Conservation (phyloP, 495 filamentous ascomycete species). For the Penicillium fimorum region DNA sequence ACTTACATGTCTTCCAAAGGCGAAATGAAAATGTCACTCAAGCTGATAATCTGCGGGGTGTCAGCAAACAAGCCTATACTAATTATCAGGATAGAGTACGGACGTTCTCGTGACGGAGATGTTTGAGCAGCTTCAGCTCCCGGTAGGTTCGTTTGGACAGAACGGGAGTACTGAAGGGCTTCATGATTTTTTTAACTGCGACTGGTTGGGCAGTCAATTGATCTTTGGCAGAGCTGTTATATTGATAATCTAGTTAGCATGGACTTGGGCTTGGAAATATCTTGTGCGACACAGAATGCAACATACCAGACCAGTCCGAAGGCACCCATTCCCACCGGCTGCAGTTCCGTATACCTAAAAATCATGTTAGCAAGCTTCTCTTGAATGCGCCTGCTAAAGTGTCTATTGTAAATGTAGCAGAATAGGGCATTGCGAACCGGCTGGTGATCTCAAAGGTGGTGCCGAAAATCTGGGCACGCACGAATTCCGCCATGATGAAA, state of each 20-base stretch:
- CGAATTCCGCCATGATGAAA: constrained; percentile 87
- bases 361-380: constrained; percentile 14
- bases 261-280: neutral
- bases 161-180: constrained; percentile 97
- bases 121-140: constrained; percentile 95
- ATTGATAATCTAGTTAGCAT: constrained; percentile 18
- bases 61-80: constrained; percentile 20
- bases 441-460: constrained; percentile 99
- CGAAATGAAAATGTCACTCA: constrained; percentile 99
- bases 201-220: constrained; percentile 94
- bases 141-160: constrained; percentile 96
- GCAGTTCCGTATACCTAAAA: constrained; percentile 89
- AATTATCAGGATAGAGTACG: neutral
- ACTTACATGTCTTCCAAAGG: constrained; percentile 96
- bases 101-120: constrained; percentile 95
- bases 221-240: constrained; percentile 83
- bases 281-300: constrained; percentile 19
- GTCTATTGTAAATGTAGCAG: neutral
- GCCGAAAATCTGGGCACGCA: constrained; percentile 98
- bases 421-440: constrained; percentile 58
- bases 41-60: constrained; percentile 76
- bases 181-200: constrained; percentile 99
- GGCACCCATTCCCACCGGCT: constrained; percentile 98
- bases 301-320: constrained; percentile 96
- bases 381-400: neutral